Evolutionary conservation across 495 filamentous ascomycete genomes (phyloP).

Genomic region (Hypoxylon rickii): DNA sequence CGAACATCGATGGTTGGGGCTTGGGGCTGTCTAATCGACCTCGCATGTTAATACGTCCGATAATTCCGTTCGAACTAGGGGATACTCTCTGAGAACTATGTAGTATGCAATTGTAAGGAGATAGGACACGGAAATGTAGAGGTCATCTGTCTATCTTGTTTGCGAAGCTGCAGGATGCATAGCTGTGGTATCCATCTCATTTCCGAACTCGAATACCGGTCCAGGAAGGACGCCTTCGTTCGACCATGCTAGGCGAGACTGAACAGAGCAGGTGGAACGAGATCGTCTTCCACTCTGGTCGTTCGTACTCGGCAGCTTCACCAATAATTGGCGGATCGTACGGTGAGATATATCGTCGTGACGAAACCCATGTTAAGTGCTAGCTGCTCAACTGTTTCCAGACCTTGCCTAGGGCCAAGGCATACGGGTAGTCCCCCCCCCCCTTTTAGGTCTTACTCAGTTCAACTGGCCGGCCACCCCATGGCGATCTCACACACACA

Average conservation of each 20-base stretch:
- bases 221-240: neutral
- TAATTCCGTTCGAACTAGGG: conserved; percentile 6
- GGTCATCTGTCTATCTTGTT: conserved; percentile 9
- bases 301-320: neutral
- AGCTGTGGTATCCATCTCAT: conserved; percentile 7
- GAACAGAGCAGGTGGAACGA: neutral
- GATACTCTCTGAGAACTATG: conserved; percentile 2
- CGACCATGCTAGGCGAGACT: neutral
- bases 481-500: conserved; percentile 17
- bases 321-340: conserved; percentile 15
- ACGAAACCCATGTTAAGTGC: conserved; percentile 11
- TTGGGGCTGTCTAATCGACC: conserved; percentile 12
- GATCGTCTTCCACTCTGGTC: conserved; percentile 3
- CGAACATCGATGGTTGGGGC: too few species aligned
- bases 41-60: conserved; percentile 20
- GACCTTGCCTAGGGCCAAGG: conserved; percentile 15
- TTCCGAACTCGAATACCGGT: conserved; percentile 15
- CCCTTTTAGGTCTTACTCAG: conserved; percentile 27
- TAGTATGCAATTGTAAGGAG: too few species aligned
- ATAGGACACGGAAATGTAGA: conserved; percentile 5
- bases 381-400: conserved; percentile 20
- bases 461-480: conserved; percentile 9
- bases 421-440: conserved; percentile 19
- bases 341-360: conserved; percentile 11
- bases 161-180: conserved; percentile 25